Percentiles rank a stretch among this genome's conserved stretches.
Evolutionary conservation across 2,329 filamentous ascomycete species (phyloP).

Genomic region (Tolypocladium capitatum): DNA sequence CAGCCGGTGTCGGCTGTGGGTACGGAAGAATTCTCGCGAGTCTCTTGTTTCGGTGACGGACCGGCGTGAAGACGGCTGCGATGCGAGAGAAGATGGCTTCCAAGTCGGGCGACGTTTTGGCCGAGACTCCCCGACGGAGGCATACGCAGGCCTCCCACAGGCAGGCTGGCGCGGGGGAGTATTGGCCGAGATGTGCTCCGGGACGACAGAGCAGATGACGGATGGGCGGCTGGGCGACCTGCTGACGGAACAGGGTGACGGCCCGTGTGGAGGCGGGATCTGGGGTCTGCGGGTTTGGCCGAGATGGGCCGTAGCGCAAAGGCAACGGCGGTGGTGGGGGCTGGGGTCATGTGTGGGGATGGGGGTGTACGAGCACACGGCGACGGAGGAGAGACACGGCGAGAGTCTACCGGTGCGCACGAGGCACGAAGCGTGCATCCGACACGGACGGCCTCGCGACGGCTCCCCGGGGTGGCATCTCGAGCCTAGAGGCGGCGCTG

Average conservation of each 20-base stretch:
- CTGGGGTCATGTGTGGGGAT: not conserved
- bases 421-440: no score
- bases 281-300: not conserved
- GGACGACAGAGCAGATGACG: not conserved
- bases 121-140: not conserved
- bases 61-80: no score
- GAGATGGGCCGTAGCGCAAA: not conserved
- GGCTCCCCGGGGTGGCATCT: no score
- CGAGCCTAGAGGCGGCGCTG: no score
- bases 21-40: not conserved
- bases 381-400: no score
- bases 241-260: not conserved
- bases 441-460: no score
- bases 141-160: not conserved
- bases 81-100: not conserved
- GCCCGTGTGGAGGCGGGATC: not conserved
- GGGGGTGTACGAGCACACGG: no score
- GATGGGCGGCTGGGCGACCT: not conserved
- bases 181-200: not conserved
- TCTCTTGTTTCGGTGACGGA: no score
- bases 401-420: no score
- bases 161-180: not conserved
- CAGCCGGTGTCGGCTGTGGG: not conserved
- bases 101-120: not conserved
- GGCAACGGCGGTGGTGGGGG: not conserved